Conservation (phyloP, 495 filamentous ascomycete genomes). For the Xylaria grammica region DNA sequence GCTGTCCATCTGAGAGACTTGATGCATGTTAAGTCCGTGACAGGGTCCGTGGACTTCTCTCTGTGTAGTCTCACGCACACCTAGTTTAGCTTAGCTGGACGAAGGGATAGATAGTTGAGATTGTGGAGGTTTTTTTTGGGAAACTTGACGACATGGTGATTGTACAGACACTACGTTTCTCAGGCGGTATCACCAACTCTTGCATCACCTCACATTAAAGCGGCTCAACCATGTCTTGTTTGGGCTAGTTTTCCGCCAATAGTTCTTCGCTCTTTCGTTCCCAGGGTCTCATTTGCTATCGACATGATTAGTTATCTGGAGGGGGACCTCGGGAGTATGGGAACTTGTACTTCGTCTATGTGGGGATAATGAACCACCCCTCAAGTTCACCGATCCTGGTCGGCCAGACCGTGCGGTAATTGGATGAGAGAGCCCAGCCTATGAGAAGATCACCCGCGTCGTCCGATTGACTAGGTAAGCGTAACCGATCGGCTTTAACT, state of each 20-base stretch:
- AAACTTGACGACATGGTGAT: constrained; percentile 9
- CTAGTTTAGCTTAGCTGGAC: not conserved
- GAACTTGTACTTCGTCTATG: too few relatives aligned
- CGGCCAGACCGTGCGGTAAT: too few relatives aligned
- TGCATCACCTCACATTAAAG: not conserved
- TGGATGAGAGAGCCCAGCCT: not conserved
- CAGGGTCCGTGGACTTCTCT: too few relatives aligned
- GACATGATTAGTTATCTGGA: not conserved
- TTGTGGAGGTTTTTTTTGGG: not conserved
- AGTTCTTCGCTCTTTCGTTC: too few relatives aligned
- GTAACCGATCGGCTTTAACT: not conserved
- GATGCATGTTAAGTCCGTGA: not conserved
- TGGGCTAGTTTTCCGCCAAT: not conserved
- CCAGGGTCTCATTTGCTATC: too few relatives aligned
- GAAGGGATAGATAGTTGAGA: not conserved
- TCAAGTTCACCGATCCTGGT: too few relatives aligned
- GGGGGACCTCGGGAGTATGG: not conserved
- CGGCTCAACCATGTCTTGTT: not conserved
- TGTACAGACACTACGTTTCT: not conserved
- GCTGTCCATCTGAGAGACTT: not conserved
- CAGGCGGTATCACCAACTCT: too few relatives aligned
- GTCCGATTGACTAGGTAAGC: not conserved
- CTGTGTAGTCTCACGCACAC: not conserved
- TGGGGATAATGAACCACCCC: too few relatives aligned
- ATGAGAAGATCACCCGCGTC: not conserved